phyloP scores from a whole-genome alignment of 805 yeast species.

The Metschnikowia cerradonensis region DNA sequence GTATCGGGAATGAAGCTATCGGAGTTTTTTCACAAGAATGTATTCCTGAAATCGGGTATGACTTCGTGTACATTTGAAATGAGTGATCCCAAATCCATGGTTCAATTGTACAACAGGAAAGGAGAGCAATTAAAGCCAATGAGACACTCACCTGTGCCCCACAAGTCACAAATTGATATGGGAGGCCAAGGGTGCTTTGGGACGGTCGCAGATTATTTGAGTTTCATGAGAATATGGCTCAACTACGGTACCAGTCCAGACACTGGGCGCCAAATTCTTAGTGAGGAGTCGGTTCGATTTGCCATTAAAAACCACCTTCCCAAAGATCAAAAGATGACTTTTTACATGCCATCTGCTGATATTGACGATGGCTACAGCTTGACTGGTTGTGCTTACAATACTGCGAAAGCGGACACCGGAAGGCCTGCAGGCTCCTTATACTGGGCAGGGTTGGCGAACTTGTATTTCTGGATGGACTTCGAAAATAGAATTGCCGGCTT shows the following conservation, averaged over 20 bases:
- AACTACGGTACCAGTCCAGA: conserved; percentile 42
- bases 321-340: conserved; percentile 14
- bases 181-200: conserved; percentile 45
- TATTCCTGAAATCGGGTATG: conserved; percentile 37
- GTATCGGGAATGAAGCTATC: conserved; percentile 32
- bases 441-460: conserved; percentile 41
- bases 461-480: conserved; percentile 39
- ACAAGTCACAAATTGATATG: conserved; percentile 29
- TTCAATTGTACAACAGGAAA: conserved; percentile 7
- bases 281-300: conserved; percentile 25
- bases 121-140: conserved; percentile 3
- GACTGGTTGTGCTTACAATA: conserved; percentile 28
- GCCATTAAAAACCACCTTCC: conserved; percentile 34
- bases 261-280: conserved; percentile 27
- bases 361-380: conserved; percentile 30
- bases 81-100: conserved; percentile 4
- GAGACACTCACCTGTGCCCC: conserved; percentile 9
- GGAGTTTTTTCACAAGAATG: conserved; percentile 24
- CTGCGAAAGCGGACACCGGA: conserved; percentile 27
- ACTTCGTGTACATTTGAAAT: conserved; percentile 17
- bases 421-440: conserved; percentile 32
- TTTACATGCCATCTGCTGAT: conserved; percentile 18
- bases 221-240: conserved; percentile 35
- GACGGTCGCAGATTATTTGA: conserved; percentile 34
- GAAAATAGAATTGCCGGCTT: conserved; percentile 36